Percentiles rank a stretch among this genome's conserved stretches.
These are phyloP conservation scores for Adansonia digitata DNA, from an alignment of 345 rosid genomes.

Conservation along the genomic window DNA sequence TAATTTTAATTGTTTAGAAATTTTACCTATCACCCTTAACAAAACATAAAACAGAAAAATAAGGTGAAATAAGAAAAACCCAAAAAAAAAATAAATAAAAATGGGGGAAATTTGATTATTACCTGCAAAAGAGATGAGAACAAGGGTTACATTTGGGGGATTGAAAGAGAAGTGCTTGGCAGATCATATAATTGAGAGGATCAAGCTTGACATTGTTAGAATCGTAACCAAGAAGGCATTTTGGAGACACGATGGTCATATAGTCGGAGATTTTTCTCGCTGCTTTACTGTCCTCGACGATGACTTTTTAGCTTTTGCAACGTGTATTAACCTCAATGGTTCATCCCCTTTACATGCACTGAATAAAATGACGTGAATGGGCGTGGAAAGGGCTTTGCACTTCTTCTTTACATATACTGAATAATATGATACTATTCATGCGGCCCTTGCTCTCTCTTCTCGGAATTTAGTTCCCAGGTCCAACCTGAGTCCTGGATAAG, in stretches of 20 bases:
- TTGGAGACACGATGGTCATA: slow-evolving; percentile 49
- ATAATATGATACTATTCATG: too few species aligned
- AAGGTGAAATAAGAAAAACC: not conserved
- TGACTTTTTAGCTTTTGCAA: slow-evolving; percentile 15
- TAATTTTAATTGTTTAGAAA: too few species aligned
- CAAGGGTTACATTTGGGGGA: slow-evolving; percentile 84
- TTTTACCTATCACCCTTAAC: too few species aligned
- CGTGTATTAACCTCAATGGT: not conserved
- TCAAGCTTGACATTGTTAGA: slow-evolving; percentile 90
- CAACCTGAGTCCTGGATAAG: too few species aligned
- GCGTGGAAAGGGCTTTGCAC: too few species aligned
- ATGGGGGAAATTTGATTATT: not conserved
- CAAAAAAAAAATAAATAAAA: not conserved
- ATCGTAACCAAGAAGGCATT: slow-evolving; percentile 93
- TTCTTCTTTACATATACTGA: too few species aligned
- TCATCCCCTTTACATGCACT: not conserved
- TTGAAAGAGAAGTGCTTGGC: slow-evolving; percentile 84
- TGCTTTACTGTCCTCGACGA: slow-evolving; percentile 25
- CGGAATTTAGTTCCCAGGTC: too few species aligned
- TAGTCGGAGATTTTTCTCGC: slow-evolving; percentile 31
- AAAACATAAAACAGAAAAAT: not conserved
- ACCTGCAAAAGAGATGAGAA: slow-evolving; percentile 91
- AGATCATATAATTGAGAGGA: slow-evolving; percentile 86
- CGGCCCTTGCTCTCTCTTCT: too few species aligned
- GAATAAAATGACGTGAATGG: too few species aligned